Evolutionary conservation across 257 asterid species (phyloP), one percentile per base, ranked within the genome.

Genomic region (Solanum arcanum): DNA sequence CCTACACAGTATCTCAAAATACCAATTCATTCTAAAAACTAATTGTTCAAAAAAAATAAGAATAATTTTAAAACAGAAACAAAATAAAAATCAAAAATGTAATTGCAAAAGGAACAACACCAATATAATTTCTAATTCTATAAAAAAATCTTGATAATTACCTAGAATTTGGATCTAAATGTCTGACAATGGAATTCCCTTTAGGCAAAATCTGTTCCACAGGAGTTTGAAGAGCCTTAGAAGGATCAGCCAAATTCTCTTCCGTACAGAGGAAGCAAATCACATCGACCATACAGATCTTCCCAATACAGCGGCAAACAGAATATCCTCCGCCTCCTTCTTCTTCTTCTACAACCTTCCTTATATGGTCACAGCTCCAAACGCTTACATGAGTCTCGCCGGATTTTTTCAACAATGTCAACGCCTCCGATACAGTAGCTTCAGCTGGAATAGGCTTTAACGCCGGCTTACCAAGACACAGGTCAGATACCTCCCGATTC

Each of bases 391-490:
- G 86, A 14, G 80, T 84, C 18, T 94, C 95, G 0, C 92, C 94
- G 31, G 93, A 91, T 47, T 87, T 87, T 86, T 90, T 94, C 87
- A 96, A 89, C 85, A 88, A 91, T 78, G 93, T 27, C 84, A 94
- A 85, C 74, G 95, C 95, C 75, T 93, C 94, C 23, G 92, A 85
- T 39, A 95, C 52, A 46, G 96, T 88, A 75, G 94, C 84, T 87
- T 44, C 81, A 7, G 90, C 90, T 16, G 93, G 68, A 23, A 96
- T 87, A 90, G 93, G 90, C 91, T 86, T 92, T 56, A 96, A 87
- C 60, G 92, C 92, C 88, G 99, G 99, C 89, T 95, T 96, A 66
- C 98, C 99, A 59, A 96, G 87, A 90, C 98, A 95, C 89, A 96
- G 91, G 68, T 95, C 99, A 27, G 98, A 94, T 18, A 94, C 89